Evolutionary conservation across 441 rosid genomes (phyloP), one percentile per base, ranked within the genome.

Genomic region (Melastoma candidum): DNA sequence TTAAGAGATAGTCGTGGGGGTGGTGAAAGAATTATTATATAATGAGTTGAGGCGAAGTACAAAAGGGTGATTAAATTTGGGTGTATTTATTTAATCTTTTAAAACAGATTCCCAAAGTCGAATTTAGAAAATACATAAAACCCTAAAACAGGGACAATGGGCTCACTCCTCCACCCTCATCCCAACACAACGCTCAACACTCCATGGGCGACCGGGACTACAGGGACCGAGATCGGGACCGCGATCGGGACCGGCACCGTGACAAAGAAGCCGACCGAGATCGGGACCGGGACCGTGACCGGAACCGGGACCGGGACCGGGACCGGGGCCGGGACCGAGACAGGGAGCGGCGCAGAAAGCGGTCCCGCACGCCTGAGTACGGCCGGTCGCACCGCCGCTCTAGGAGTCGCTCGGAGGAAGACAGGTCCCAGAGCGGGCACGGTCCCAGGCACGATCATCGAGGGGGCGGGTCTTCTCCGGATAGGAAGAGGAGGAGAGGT

Each of bases 291-390:
- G 26, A 25, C 17, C 49, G 51, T 2, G 57, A 17, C 22, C 22
- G 22, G 0, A 1, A 25, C 53, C 53, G 53, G 0, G 61, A 56
- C 7, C 50, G 44, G 1, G 53, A 49, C 13, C 54, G 62, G 8
- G 61, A 48, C 54, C 44, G 54, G 0, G 61, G 43, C 22, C 26
- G 56, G 0, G 56, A 60, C 11, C 27, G 57, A 1, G 63, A 59
- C 44, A 56, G 64, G 1, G 63, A 59, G 36, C 43, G 59, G 7
- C 41, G 41, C 41, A 77, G 69, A 57, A 78, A 75, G 69, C 78
- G 88, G 0, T 81, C 89, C 50, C 80, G 73, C 43, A 76, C 85
- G 13, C 87, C 85, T 45, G 81, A 92, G 4, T 80, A 43, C 27
- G 56, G 43, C 26, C 11, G 46, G 46, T 52, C 41, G 8, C 41